A percentile compares a stretch with the other conserved stretches of the same genome.
These are phyloP conservation scores for Powellomyces hirtus DNA, from an alignment of 192 early-diverging fungal species.

Conservation along the genomic window DNA sequence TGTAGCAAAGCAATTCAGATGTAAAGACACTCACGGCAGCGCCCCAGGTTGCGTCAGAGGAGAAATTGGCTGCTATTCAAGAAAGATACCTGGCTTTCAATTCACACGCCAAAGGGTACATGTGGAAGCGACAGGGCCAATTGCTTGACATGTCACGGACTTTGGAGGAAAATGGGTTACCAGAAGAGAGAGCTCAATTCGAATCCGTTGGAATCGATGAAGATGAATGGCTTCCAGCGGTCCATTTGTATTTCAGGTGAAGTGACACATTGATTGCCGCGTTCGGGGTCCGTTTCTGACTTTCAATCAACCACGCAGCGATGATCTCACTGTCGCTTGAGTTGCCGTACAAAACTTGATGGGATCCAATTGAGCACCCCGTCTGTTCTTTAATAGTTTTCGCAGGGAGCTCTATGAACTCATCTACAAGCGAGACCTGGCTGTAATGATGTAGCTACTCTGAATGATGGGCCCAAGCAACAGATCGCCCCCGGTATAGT, in stretches of 20 bases:
- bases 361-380: no score
- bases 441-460: no score
- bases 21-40: no score
- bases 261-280: neutral
- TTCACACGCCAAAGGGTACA: slow-evolving; percentile 60
- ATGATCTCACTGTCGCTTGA: slow-evolving; percentile 1
- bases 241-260: slow-evolving; percentile 58
- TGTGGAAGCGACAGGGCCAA: slow-evolving; percentile 59
- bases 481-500: no score
- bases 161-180: slow-evolving; percentile 55
- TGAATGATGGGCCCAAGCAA: no score
- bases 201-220: slow-evolving; percentile 51
- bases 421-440: no score
- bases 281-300: neutral
- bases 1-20: slow-evolving; percentile 3
- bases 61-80: slow-evolving; percentile 53
- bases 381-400: no score
- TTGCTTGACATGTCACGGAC: slow-evolving; percentile 56
- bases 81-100: slow-evolving; percentile 52
- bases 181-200: slow-evolving; percentile 46
- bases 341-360: neutral
- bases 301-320: neutral
- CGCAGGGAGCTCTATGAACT: no score
- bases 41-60: slow-evolving; percentile 52
- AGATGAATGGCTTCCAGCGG: slow-evolving; percentile 52